These are phyloP conservation scores for Penicillium sp. DNA, from an alignment of 2,329 filamentous ascomycete genomes.

Conservation along the genomic window DNA sequence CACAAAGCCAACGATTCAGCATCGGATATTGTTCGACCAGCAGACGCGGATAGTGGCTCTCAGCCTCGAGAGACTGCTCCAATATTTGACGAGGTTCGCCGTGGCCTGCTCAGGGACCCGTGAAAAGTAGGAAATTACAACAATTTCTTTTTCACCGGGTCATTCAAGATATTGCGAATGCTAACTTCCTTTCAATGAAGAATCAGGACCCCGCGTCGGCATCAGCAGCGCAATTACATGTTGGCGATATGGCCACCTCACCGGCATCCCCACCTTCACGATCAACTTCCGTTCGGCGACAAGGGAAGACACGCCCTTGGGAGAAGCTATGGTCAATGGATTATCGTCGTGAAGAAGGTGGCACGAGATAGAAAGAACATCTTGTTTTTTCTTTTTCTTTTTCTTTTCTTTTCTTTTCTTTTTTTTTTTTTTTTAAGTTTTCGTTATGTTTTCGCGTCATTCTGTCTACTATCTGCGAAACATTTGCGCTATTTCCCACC, in stretches of 20 bases:
- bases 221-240: slow-evolving; percentile 5
- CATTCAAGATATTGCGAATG: background rate
- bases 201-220: background rate
- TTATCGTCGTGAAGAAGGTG: slow-evolving; percentile 40
- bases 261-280: slow-evolving; percentile 30
- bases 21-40: slow-evolving; percentile 40
- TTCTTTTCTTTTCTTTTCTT: background rate
- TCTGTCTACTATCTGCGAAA: background rate
- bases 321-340: slow-evolving; percentile 50
- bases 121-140: slow-evolving; percentile 36
- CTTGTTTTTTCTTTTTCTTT: slow-evolving; percentile 1
- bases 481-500: background rate
- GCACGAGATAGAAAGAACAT: slow-evolving; percentile 18
- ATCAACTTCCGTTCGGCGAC: slow-evolving; percentile 30
- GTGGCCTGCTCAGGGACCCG: slow-evolving; percentile 49
- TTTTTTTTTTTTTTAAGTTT: background rate
- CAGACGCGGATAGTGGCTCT: slow-evolving; percentile 39
- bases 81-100: slow-evolving; percentile 54
- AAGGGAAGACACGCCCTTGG: slow-evolving; percentile 40
- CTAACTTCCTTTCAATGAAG: slow-evolving; percentile 1
- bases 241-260: slow-evolving; percentile 11
- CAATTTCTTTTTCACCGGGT: slow-evolving; percentile 28
- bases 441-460: too few species aligned
- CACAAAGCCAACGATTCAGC: slow-evolving; percentile 39
- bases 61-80: slow-evolving; percentile 44